phyloP scores from a whole-genome alignment of 192 early-diverging fungal species.

The Paraglomus brasilianum region DNA sequence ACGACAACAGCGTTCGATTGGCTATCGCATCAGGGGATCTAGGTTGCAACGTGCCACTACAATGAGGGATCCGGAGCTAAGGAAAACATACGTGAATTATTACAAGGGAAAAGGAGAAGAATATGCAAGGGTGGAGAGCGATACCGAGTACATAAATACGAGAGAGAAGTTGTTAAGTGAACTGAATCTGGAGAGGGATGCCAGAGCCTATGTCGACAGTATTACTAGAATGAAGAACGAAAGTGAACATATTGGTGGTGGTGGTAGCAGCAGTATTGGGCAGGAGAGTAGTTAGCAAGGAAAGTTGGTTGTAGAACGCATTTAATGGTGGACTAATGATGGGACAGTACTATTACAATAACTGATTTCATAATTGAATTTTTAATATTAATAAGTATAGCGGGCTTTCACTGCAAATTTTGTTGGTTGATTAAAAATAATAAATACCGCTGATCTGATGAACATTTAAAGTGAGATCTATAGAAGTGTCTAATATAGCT shows the following conservation, averaged over 20 bases:
- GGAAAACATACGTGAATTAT: constrained; percentile 13
- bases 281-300: too few species aligned
- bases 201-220: constrained; percentile 15
- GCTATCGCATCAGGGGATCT: background rate
- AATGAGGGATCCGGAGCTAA: constrained; percentile 17
- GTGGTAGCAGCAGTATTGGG: too few species aligned
- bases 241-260: background rate
- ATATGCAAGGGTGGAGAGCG: background rate
- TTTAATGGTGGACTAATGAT: too few species aligned
- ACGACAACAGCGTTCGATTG: background rate
- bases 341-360: too few species aligned
- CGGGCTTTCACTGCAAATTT: too few species aligned
- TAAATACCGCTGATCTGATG: too few species aligned
- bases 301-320: too few species aligned
- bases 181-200: constrained; percentile 22
- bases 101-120: constrained; percentile 13
- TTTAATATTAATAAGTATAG: too few species aligned
- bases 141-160: constrained; percentile 13
- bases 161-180: background rate
- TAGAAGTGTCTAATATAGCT: too few species aligned
- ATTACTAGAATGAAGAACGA: constrained; percentile 8
- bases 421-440: too few species aligned
- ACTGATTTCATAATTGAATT: too few species aligned
- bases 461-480: too few species aligned
- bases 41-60: constrained; percentile 13